Percentiles rank a stretch among this genome's conserved stretches.
Conservation (phyloP, 2,329 filamentous ascomycete genomes). For the Neonectria neomacrospora region DNA sequence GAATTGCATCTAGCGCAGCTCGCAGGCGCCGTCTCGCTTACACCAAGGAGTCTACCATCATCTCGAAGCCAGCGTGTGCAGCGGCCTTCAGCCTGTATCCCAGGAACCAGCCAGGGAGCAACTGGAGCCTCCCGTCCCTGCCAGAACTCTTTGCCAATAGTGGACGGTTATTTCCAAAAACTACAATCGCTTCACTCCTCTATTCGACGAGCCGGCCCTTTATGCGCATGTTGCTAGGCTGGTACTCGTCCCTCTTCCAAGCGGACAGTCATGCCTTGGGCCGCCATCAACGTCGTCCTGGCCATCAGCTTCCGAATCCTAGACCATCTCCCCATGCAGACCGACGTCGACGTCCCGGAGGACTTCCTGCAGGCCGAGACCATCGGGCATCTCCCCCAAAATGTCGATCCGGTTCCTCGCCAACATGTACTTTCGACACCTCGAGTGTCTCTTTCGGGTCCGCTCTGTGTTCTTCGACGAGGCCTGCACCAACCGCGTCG, state of each 20-base stretch:
- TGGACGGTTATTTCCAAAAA: constrained; percentile 37
- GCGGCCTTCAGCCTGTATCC: background rate
- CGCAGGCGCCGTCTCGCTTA: background rate
- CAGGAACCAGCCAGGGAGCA: constrained; percentile 3
- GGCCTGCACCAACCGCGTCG: constrained; percentile 31
- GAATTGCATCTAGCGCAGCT: constrained; percentile 30
- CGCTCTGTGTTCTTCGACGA: constrained; percentile 38
- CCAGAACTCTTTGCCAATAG: constrained; percentile 33
- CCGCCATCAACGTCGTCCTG: constrained; percentile 50
- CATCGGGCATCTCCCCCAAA: constrained; percentile 11
- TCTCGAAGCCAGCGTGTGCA: background rate
- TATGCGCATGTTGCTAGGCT: constrained; percentile 49
- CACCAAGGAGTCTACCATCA: background rate
- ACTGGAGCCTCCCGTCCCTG: constrained; percentile 29
- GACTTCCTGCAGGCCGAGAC: constrained; percentile 12
- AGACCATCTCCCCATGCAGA: constrained; percentile 36
- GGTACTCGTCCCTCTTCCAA: constrained; percentile 42
- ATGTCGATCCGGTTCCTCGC: constrained; percentile 13
- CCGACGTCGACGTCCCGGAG: constrained; percentile 47
- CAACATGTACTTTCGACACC: constrained; percentile 32
- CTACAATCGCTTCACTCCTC: constrained; percentile 41
- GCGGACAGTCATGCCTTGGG: constrained; percentile 42
- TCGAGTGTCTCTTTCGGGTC: constrained; percentile 32
- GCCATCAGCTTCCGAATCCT: constrained; percentile 46
- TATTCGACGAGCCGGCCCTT: constrained; percentile 50